Percentiles rank a stretch among this genome's conserved stretches.
Evolutionary conservation across 768 basidiomycete species (phyloP).

Genomic region (Aureoboletus auriporus): DNA sequence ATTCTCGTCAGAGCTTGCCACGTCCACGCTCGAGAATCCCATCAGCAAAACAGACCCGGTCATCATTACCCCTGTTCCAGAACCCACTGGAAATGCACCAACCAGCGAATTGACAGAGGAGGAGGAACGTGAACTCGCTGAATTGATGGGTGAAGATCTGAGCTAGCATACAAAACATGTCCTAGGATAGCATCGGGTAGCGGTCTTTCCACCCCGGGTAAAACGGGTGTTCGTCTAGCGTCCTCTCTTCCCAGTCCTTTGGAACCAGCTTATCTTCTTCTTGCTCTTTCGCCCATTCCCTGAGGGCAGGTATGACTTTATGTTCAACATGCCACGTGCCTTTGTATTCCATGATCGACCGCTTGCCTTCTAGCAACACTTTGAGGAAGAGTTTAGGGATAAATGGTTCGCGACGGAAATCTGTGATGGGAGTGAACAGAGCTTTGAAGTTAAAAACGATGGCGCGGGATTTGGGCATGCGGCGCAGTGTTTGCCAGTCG

Average conservation of each 20-base stretch:
- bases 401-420: slow-evolving; percentile 43
- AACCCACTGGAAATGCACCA: slow-evolving; percentile 28
- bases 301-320: slow-evolving; percentile 42
- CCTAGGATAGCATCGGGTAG: slow-evolving; percentile 16
- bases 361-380: slow-evolving; percentile 38
- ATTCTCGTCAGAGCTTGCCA: slow-evolving; percentile 20
- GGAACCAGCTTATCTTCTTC: slow-evolving; percentile 44
- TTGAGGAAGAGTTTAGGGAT: slow-evolving; percentile 45
- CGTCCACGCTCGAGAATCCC: slow-evolving; percentile 22
- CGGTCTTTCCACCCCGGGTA: slow-evolving; percentile 43
- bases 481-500: slow-evolving; percentile 53
- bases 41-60: slow-evolving; percentile 13
- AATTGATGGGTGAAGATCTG: slow-evolving; percentile 51
- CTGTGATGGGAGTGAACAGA: slow-evolving; percentile 45
- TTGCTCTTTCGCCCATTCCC: slow-evolving; percentile 45
- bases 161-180: not conserved
- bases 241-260: slow-evolving; percentile 45
- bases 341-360: slow-evolving; percentile 42
- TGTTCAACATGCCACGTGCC: slow-evolving; percentile 39
- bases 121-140: slow-evolving; percentile 85
- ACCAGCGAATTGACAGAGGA: slow-evolving; percentile 65
- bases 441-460: slow-evolving; percentile 54
- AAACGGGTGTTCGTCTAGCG: slow-evolving; percentile 48
- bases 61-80: slow-evolving; percentile 25
- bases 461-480: slow-evolving; percentile 43